Evolutionary conservation across 345 rosid species (phyloP).

Genomic region (Gossypium australe): DNA sequence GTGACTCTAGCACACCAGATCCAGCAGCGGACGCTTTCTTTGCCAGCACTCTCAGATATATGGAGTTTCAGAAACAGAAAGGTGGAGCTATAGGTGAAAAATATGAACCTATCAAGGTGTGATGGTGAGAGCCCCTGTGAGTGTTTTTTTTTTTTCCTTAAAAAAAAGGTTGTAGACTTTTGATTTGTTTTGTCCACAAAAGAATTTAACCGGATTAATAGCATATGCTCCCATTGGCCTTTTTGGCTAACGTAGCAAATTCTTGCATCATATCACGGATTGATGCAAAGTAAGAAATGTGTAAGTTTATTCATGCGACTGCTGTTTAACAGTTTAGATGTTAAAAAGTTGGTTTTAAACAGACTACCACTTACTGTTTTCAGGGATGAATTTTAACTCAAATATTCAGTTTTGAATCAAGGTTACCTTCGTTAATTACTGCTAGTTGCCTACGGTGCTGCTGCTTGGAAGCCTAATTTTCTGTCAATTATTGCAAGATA

Average conservation of each 20-base stretch:
- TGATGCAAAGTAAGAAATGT: not conserved
- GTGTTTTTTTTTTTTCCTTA: not conserved
- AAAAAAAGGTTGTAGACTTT: not conserved
- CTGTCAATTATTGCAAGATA: not conserved
- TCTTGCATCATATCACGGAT: not conserved
- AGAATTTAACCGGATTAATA: not conserved
- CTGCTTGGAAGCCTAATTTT: no score
- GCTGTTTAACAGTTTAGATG: not conserved
- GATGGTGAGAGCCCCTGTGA: conserved; percentile 10
- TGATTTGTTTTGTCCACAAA: not conserved
- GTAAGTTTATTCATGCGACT: not conserved
- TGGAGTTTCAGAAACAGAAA: conserved; percentile 93
- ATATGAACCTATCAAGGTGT: conserved; percentile 37
- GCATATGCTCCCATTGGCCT: not conserved
- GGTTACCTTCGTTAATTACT: no score
- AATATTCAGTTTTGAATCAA: not conserved
- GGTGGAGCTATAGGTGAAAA: conserved; percentile 82
- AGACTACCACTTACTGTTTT: not conserved
- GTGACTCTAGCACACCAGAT: conserved; percentile 56
- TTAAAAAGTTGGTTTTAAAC: not conserved
- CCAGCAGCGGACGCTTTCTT: conserved; percentile 72
- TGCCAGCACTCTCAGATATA: conserved; percentile 65
- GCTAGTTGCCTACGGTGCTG: not conserved
- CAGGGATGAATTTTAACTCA: not conserved
- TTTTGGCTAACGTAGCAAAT: not conserved